Evolutionary conservation across 768 basidiomycete species (phyloP).

Genomic region (Coprinellus aureogranulatus): DNA sequence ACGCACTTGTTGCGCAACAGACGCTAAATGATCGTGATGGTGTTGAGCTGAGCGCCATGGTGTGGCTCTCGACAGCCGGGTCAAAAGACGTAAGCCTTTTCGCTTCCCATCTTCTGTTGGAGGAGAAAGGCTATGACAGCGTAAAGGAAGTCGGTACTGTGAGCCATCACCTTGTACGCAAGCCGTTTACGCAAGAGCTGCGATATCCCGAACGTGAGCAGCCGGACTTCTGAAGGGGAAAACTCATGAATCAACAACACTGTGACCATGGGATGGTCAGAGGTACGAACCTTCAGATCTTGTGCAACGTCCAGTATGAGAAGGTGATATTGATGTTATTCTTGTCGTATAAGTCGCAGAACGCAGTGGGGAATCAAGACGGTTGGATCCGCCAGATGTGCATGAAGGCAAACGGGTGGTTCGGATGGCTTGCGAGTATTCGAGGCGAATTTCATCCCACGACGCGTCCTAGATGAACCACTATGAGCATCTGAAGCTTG

Average conservation of each 20-base stretch:
- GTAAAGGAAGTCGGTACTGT: slow-evolving; percentile 83
- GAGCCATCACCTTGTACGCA: slow-evolving; percentile 76
- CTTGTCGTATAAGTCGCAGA: slow-evolving; percentile 90
- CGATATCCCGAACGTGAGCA: slow-evolving; percentile 90
- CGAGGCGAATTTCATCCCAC: slow-evolving; percentile 86
- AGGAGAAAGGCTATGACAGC: slow-evolving; percentile 87
- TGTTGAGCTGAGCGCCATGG: slow-evolving; percentile 83
- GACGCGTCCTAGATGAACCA: slow-evolving; percentile 54
- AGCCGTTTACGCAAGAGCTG: slow-evolving; percentile 96
- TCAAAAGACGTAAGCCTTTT: slow-evolving; percentile 76
- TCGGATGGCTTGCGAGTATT: slow-evolving; percentile 91
- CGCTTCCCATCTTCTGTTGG: slow-evolving; percentile 89
- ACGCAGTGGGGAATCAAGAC: slow-evolving; percentile 79
- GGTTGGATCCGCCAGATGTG: slow-evolving; percentile 91
- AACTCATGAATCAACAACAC: no score
- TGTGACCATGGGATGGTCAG: background rate
- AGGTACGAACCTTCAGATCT: slow-evolving; percentile 72
- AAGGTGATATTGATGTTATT: slow-evolving; percentile 90
- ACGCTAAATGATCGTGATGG: slow-evolving; percentile 89
- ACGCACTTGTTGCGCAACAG: slow-evolving; percentile 81
- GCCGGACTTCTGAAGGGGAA: slow-evolving; percentile 63
- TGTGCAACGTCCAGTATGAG: slow-evolving; percentile 93
- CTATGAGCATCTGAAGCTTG: background rate
- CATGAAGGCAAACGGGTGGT: slow-evolving; percentile 96
- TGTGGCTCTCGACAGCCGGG: slow-evolving; percentile 71